Conservation (phyloP, 2,329 filamentous ascomycete genomes). For the Canariomyces notabilis region DNA sequence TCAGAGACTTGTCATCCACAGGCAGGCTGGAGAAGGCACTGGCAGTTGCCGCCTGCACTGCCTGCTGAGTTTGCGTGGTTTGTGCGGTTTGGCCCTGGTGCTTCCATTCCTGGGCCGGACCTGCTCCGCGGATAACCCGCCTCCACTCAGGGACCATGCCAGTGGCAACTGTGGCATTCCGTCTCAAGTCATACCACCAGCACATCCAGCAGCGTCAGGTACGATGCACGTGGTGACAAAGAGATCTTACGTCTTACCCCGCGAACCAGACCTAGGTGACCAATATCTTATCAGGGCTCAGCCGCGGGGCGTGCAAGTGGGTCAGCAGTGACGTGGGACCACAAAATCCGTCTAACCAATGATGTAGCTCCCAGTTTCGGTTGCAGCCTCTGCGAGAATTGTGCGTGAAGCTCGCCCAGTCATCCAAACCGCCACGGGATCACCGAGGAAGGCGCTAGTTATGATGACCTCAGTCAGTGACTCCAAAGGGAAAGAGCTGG, state of each 20-base stretch:
- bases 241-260: too few relatives aligned
- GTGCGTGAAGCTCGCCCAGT: slow-evolving; percentile 21
- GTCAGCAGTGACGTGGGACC: not conserved
- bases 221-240: too few relatives aligned
- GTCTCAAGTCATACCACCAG: not conserved
- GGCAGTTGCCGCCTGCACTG: not conserved
- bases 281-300: not conserved
- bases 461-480: not conserved
- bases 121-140: not conserved
- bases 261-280: too few relatives aligned
- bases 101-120: slow-evolving; percentile 13
- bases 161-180: not conserved
- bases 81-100: slow-evolving; percentile 19
- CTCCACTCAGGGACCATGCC: slow-evolving; percentile 1
- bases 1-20: not conserved
- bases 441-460: not conserved
- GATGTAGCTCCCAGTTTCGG: not conserved
- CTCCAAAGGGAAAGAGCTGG: not conserved
- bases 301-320: not conserved
- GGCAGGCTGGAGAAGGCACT: too few relatives aligned
- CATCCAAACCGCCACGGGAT: not conserved
- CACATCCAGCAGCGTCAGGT: not conserved
- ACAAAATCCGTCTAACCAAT: not conserved
- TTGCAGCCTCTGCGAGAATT: slow-evolving; percentile 19
- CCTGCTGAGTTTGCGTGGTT: slow-evolving; percentile 19